Conservation (phyloP, 1,139 yeast species). For the Kodamaea anthophila region DNA sequence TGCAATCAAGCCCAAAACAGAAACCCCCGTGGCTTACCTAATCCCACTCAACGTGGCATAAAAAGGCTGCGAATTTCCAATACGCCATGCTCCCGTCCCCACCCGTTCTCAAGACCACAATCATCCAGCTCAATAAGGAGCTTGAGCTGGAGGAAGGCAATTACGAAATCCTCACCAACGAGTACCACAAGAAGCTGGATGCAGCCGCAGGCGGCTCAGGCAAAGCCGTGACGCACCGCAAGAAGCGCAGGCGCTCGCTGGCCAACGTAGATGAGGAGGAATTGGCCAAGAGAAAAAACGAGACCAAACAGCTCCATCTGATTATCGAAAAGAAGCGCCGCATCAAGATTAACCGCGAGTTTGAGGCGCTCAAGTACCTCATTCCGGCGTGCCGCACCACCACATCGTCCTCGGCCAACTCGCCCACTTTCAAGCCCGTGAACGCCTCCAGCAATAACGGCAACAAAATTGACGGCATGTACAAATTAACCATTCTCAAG, state of each 20-base stretch:
- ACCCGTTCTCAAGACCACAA: conserved; percentile 57
- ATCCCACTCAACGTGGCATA: too few relatives aligned
- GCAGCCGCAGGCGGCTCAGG: conserved; percentile 5
- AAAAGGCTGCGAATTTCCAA: too few relatives aligned
- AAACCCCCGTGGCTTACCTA: too few relatives aligned
- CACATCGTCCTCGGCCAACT: conserved; percentile 10
- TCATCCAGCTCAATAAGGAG: conserved; percentile 51
- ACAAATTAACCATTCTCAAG: conserved; percentile 72
- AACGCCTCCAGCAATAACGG: conserved; percentile 17
- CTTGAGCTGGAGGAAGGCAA: conserved; percentile 37
- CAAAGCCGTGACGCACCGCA: conserved; percentile 15
- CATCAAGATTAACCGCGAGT: conserved; percentile 73
- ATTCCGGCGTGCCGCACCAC: conserved; percentile 70
- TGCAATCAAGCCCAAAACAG: too few relatives aligned
- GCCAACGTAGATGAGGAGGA: conserved; percentile 47
- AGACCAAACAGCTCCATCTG: conserved; percentile 63
- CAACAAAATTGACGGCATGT: conserved; percentile 58
- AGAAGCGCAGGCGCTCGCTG: conserved; percentile 44
- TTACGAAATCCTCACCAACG: conserved; percentile 39
- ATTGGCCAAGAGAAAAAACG: conserved; percentile 48
- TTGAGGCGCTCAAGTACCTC: conserved; percentile 69
- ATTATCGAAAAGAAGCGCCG: conserved; percentile 77
- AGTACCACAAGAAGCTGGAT: conserved; percentile 15
- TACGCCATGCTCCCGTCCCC: conserved; percentile 45
- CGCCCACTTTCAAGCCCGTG: conserved; percentile 13